Base-by-base conservation (phyloP, 176 grass and related monocot genomes). In the Pharus latifolius region DNA sequence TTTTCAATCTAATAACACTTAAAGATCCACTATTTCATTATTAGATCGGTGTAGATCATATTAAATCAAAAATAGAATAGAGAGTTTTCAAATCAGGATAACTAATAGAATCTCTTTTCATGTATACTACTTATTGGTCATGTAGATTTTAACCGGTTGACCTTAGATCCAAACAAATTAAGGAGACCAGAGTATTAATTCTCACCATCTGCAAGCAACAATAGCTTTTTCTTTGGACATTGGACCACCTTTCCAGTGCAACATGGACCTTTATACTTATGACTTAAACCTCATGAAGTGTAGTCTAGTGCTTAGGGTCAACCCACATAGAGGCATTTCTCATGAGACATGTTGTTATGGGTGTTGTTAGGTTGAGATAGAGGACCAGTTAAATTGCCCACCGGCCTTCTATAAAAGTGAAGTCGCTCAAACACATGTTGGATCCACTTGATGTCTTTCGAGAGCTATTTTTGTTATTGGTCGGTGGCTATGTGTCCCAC, bases 281-380 rank as follows among this genome's bases (percentile, higher is more conserved):
- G 56, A 44, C 60, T 59, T 26, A 2, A 41, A 49, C 5, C 49
- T 28, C 66, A 43, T 38, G 33, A 26, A 33, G 17, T 60, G 34
- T 60, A 67, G 25, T 16, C 56, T 71, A 70, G 38, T 55, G 26
- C 27, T 20, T 17, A 38, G 54, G n/a, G 75, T 79, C 69, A 79
- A 54, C 69, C 46, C 28, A 15, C 11, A 17, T 26, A 45, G n/a
- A 53, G 18, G 19, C 27, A 44, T 67, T 63, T 13, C 60, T 46
- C 52, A 33, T 4, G 52, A 16, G 16, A 47, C 32, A 23, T 35
- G 45, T 29, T 13, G 62, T 14, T 30, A 25, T 52, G 54, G 22
- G 40, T 40, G 38, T 54, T 48, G 46, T 54, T 84, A 74, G 69
- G 69, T 80, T 35, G 43, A 5, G 28, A 8, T 37, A 29, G 68